phyloP scores from a whole-genome alignment of 495 filamentous ascomycete genomes.

The Tuber microsphaerosporum region DNA sequence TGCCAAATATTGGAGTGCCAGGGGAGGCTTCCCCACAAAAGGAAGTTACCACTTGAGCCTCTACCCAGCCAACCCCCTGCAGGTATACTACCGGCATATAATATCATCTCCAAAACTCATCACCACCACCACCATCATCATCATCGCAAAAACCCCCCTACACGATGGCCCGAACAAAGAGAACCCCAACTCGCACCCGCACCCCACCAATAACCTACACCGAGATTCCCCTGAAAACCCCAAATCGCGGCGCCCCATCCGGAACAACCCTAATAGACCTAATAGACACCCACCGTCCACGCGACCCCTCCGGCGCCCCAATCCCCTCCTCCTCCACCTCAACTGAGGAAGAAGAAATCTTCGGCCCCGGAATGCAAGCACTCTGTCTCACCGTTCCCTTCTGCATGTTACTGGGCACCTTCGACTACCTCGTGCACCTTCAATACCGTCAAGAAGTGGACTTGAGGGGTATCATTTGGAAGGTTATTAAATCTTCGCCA shows the following conservation, averaged over 20 bases:
- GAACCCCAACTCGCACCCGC: conserved; percentile 30
- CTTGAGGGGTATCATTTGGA: conserved; percentile 52
- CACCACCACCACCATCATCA: conserved; percentile 12
- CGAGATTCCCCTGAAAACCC: conserved; percentile 51
- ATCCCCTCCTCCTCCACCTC: conserved; percentile 30
- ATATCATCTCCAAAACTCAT: not conserved
- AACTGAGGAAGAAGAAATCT: conserved; percentile 41
- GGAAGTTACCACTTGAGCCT: not conserved
- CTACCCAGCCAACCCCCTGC: not conserved
- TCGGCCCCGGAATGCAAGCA: conserved; percentile 54
- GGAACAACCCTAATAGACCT: conserved; percentile 57
- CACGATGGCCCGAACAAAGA: conserved; percentile 36
- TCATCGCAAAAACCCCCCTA: not conserved
- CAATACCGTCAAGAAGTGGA: conserved; percentile 72
- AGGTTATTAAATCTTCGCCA: conserved; percentile 48
- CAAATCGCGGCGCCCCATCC: conserved; percentile 36
- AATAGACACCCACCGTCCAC: conserved; percentile 54
- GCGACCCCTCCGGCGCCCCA: conserved; percentile 44
- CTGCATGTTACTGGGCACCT: conserved; percentile 73
- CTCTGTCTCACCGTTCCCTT: conserved; percentile 65
- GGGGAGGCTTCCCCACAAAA: not conserved
- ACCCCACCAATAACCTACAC: conserved; percentile 46
- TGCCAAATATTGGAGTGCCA: not conserved
- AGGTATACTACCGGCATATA: too few species aligned
- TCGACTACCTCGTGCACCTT: conserved; percentile 83